A percentile compares a stretch with the other conserved stretches of the same genome.
These are phyloP conservation scores for Cruciata laevipes DNA, from an alignment of 257 asterid genomes.

Conservation along the genomic window DNA sequence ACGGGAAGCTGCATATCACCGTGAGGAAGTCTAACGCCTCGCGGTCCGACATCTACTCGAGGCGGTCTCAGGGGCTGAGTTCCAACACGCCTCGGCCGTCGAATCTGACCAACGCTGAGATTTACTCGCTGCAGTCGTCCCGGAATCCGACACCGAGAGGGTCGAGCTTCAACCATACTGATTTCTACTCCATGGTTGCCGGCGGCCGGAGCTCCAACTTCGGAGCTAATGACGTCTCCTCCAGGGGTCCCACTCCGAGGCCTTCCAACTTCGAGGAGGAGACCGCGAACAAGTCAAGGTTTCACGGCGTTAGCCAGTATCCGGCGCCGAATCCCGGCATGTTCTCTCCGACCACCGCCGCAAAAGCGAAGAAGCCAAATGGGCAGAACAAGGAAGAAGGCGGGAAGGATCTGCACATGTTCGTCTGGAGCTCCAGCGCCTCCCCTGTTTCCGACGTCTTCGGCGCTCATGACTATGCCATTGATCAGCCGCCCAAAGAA, in stretches of 20 bases:
- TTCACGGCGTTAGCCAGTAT: constrained; percentile 30
- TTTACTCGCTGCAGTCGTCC: constrained; percentile 78
- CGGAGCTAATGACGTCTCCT: constrained; percentile 56
- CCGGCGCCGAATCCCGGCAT: constrained; percentile 81
- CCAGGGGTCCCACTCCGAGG: constrained; percentile 70
- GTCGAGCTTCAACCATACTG: constrained; percentile 77
- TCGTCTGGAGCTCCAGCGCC: constrained; percentile 90
- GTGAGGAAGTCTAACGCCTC: constrained; percentile 77
- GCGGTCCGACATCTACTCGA: constrained; percentile 64
- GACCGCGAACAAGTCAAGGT: constrained; percentile 37
- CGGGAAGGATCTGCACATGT: constrained; percentile 74
- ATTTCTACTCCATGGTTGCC: constrained; percentile 70
- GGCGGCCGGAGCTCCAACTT: constrained; percentile 66
- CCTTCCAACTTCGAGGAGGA: constrained; percentile 81
- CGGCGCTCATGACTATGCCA: constrained; percentile 57
- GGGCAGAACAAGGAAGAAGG: constrained; percentile 51
- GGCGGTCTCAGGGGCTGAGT: constrained; percentile 55
- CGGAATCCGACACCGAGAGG: constrained; percentile 86
- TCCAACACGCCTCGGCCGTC: constrained; percentile 74
- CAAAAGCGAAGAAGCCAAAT: constrained; percentile 42
- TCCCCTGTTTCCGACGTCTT: constrained; percentile 91
- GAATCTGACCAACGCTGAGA: constrained; percentile 75
- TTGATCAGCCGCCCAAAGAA: constrained; percentile 57
- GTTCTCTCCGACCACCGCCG: constrained; percentile 50
- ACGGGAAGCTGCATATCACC: constrained; percentile 76